These are phyloP conservation scores for Talaromyces sp. DNA, from an alignment of 2,329 filamentous ascomycete species.

Conservation along the genomic window DNA sequence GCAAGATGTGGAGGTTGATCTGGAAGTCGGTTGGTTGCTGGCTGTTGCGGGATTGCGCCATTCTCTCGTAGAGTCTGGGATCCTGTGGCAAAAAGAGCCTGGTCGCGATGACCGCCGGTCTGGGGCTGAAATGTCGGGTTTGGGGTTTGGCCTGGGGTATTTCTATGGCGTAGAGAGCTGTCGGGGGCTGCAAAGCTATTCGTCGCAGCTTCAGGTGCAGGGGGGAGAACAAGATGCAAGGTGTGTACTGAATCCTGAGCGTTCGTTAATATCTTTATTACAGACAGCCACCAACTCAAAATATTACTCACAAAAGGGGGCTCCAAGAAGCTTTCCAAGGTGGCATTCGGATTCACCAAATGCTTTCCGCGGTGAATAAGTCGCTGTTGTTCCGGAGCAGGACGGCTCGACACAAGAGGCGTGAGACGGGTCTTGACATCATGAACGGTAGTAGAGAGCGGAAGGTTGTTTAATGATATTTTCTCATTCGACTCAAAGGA, in stretches of 20 bases:
- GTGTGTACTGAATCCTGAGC: constrained; percentile 23
- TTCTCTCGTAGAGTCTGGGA: neutral
- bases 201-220: constrained; percentile 17
- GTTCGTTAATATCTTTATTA: neutral
- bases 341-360: constrained; percentile 44
- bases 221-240: constrained; percentile 40
- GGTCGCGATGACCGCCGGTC: neutral
- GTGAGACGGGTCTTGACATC: constrained; percentile 50
- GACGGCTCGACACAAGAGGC: constrained; percentile 41
- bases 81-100: neutral
- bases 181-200: constrained; percentile 10
- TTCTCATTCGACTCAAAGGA: constrained; percentile 31
- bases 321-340: constrained; percentile 46
- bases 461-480: constrained; percentile 31
- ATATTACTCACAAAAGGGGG: constrained; percentile 42
- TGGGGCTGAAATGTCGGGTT: neutral
- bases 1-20: neutral
- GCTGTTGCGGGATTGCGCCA: neutral
- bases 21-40: neutral
- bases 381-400: constrained; percentile 44
- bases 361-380: constrained; percentile 54
- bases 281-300: neutral
- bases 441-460: constrained; percentile 41
- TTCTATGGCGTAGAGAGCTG: constrained; percentile 8
- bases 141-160: neutral